phyloP scores from a whole-genome alignment of 163 green algal genomes.

The Prototheca cutis region DNA sequence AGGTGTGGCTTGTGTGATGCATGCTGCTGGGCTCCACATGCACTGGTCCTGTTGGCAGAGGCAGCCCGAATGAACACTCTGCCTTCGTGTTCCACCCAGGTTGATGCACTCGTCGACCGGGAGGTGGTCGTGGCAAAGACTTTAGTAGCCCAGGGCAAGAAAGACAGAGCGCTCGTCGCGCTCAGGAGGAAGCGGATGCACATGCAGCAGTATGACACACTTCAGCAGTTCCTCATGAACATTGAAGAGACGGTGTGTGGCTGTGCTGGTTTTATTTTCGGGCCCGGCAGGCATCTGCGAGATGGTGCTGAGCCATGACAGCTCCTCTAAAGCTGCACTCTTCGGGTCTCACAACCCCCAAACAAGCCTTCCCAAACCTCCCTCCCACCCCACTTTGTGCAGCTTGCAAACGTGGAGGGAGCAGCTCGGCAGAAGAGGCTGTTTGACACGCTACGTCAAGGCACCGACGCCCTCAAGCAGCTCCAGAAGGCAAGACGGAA shows the following conservation, averaged over 20 bases:
- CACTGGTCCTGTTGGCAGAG: no score
- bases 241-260: slow-evolving; percentile 64
- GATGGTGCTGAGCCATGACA: no score
- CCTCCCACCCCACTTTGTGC: slow-evolving; percentile 10
- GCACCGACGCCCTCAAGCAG: slow-evolving; percentile 57
- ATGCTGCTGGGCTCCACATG: no score
- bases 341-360: no score
- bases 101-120: slow-evolving; percentile 50
- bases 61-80: no score
- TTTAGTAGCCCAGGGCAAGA: slow-evolving; percentile 44
- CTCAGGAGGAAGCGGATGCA: slow-evolving; percentile 72
- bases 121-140: slow-evolving; percentile 50
- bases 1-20: background rate
- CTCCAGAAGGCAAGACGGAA: slow-evolving; percentile 45
- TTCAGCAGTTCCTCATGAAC: slow-evolving; percentile 65
- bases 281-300: no score
- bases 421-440: slow-evolving; percentile 56
- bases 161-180: slow-evolving; percentile 63
- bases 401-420: slow-evolving; percentile 75
- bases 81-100: no score
- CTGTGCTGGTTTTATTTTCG: no score
- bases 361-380: no score
- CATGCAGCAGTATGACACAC: slow-evolving; percentile 44
- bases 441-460: slow-evolving; percentile 63
- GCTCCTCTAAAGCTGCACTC: no score